Evolutionary conservation across 371 early-diverging fungal genomes (phyloP).

Genomic region (Mortierella sp.): DNA sequence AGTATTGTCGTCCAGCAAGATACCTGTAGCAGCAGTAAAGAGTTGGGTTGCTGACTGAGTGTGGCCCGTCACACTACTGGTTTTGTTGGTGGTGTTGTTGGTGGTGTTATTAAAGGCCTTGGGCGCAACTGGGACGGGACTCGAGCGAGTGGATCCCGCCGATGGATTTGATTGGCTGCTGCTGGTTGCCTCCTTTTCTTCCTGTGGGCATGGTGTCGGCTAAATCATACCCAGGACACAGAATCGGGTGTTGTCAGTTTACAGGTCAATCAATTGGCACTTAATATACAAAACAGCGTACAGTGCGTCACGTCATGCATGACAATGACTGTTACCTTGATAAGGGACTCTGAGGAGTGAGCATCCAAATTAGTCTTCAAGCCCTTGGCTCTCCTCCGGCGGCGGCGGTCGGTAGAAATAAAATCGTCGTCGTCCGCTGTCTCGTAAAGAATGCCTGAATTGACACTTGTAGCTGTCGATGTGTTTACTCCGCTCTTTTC

Average conservation of each 20-base stretch:
- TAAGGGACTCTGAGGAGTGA: constrained; percentile 31
- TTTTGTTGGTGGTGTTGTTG: background rate
- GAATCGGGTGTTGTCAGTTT: background rate
- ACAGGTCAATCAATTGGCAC: background rate
- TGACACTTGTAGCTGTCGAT: background rate
- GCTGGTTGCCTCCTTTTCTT: background rate
- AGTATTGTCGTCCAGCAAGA: background rate
- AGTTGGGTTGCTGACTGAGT: background rate
- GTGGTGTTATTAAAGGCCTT: background rate
- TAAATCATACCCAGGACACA: background rate
- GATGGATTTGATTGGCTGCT: constrained; percentile 1
- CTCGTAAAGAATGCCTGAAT: constrained; percentile 21
- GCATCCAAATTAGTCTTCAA: constrained; percentile 9
- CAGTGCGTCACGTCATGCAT: background rate
- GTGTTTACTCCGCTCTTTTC: background rate
- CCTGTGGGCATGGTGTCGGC: constrained; percentile 6
- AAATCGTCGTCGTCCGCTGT: constrained; percentile 47
- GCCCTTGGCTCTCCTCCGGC: constrained; percentile 40
- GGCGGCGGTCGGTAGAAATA: constrained; percentile 45
- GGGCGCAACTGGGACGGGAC: background rate
- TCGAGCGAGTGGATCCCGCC: background rate
- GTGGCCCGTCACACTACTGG: background rate
- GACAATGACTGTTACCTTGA: constrained; percentile 27
- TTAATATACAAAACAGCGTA: background rate
- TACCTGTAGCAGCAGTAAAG: background rate